A percentile compares a stretch with the other conserved stretches of the same genome.
These are phyloP conservation scores for Geranomyces variabilis DNA, from an alignment of 192 early-diverging fungal genomes.

Conservation along the genomic window DNA sequence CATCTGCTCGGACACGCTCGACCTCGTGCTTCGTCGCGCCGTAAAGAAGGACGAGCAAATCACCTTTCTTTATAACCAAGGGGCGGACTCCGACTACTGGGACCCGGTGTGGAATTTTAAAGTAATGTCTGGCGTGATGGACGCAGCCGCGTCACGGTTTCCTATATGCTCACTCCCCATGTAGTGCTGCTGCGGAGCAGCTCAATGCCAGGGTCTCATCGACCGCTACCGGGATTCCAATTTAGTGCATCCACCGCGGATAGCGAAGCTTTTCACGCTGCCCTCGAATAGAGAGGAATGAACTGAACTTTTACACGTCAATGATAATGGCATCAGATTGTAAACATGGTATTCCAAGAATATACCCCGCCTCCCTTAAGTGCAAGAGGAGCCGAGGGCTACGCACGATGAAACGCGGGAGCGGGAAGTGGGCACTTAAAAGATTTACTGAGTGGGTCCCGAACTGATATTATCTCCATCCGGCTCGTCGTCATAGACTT, in stretches of 20 bases:
- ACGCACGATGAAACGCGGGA: no score
- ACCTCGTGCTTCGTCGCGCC: conserved; percentile 26
- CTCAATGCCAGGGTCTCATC: conserved; percentile 26
- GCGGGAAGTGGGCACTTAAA: no score
- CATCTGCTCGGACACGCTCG: conserved; percentile 14
- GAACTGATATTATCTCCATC: no score
- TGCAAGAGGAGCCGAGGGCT: no score
- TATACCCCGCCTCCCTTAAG: no score
- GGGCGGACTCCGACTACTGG: conserved; percentile 20
- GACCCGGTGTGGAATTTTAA: conserved; percentile 50
- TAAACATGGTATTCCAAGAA: no score
- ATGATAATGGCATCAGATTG: no score
- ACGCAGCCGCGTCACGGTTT: not conserved
- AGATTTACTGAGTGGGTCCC: no score
- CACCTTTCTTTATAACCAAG: conserved; percentile 45
- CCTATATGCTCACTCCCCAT: no score
- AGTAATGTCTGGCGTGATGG: conserved; percentile 1
- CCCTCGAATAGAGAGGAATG: not conserved
- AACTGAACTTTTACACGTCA: no score
- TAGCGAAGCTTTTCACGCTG: not conserved
- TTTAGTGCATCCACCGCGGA: not conserved
- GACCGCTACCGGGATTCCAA: conserved; percentile 24
- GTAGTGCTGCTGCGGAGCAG: conserved; percentile 26
- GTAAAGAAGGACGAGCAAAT: conserved; percentile 41
- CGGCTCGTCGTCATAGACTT: no score